Evolutionary conservation across 2,329 filamentous ascomycete species (phyloP).

Genomic region (Metarhizium anisopliae): DNA sequence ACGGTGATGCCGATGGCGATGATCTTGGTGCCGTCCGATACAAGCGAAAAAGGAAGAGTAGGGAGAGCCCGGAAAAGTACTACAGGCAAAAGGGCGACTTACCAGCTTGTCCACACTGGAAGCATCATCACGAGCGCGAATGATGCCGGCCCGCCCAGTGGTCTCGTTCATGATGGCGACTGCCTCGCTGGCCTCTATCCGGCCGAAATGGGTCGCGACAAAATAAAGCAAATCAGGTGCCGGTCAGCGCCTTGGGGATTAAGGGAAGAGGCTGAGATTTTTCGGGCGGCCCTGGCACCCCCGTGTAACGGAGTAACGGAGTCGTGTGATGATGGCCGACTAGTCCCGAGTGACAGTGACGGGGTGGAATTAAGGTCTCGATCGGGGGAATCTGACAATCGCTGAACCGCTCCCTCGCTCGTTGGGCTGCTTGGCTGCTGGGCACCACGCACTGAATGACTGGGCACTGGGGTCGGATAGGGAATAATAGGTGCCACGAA

Average conservation of each 20-base stretch:
- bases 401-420: background rate
- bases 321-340: slow-evolving; percentile 13
- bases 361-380: slow-evolving; percentile 10
- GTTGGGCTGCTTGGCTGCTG: background rate
- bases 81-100: slow-evolving; percentile 24
- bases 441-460: background rate
- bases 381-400: slow-evolving; percentile 7
- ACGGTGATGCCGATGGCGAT: background rate
- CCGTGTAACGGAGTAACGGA: slow-evolving; percentile 9
- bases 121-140: slow-evolving; percentile 43
- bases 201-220: slow-evolving; percentile 10
- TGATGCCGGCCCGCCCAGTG: slow-evolving; percentile 48
- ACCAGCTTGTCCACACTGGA: slow-evolving; percentile 51
- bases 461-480: background rate
- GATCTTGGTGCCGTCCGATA: slow-evolving; percentile 3
- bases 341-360: slow-evolving; percentile 12
- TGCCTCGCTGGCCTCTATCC: slow-evolving; percentile 8
- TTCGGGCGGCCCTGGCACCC: slow-evolving; percentile 5
- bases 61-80: background rate
- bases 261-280: slow-evolving; percentile 7
- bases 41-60: background rate
- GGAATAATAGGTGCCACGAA: background rate
- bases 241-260: background rate
- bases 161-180: slow-evolving; percentile 28
- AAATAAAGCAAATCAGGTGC: background rate